phyloP scores from a whole-genome alignment of 176 grass and related monocot species.

The Elymus sibiricus region DNA sequence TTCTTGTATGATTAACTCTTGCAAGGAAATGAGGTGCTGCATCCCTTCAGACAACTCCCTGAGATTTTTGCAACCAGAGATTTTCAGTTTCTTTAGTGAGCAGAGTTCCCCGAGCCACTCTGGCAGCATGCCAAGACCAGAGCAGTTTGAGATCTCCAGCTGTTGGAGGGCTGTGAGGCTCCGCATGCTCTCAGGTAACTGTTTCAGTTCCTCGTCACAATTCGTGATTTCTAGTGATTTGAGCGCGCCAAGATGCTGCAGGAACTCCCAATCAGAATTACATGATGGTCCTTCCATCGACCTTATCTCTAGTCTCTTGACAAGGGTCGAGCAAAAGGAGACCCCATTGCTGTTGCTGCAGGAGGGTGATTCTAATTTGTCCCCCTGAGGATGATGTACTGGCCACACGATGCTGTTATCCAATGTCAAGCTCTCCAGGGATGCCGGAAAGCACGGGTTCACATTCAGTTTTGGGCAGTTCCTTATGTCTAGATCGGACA shows the following conservation, averaged over 20 bases:
- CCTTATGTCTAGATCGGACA: rapidly evolving
- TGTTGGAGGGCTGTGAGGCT: background rate
- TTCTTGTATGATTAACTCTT: background rate
- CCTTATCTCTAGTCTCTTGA: background rate
- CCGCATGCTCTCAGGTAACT: background rate
- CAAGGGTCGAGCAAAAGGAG: background rate
- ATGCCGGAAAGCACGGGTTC: background rate
- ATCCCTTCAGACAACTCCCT: background rate
- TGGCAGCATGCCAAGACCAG: background rate
- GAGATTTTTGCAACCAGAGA: background rate
- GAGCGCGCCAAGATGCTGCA: background rate
- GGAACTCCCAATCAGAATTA: background rate
- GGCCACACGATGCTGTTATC: background rate
- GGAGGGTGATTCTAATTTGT: background rate
- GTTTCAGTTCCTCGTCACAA: background rate
- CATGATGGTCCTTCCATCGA: background rate
- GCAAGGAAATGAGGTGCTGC: background rate
- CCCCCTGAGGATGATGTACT: background rate
- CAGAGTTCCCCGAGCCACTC: background rate
- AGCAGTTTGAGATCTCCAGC: background rate
- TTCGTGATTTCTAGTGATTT: background rate
- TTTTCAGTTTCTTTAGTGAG: background rate
- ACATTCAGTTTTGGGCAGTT: background rate
- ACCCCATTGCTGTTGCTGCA: background rate
- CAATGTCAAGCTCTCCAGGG: background rate